Conservation (phyloP, 345 rosid species). For the Schrenkiella parvula region DNA sequence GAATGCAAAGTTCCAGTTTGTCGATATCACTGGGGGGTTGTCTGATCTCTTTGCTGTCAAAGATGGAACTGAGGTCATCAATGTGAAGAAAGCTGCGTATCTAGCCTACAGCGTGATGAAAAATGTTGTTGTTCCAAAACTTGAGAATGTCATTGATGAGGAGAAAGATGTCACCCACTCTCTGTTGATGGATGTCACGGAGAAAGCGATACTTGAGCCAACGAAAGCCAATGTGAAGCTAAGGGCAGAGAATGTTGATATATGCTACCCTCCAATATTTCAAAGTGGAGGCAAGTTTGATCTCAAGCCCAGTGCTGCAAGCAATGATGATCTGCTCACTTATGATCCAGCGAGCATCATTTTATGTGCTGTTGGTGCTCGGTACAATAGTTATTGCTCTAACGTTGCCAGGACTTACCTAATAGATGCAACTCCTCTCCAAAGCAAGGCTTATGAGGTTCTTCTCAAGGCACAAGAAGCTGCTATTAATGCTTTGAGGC, state of each 20-base stretch:
- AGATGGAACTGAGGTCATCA: constrained; percentile 60
- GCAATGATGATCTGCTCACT: constrained; percentile 72
- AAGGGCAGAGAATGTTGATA: constrained; percentile 86
- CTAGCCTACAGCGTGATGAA: constrained; percentile 72
- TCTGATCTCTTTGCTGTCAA: constrained; percentile 88
- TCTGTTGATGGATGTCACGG: constrained; percentile 77
- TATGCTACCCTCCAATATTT: constrained; percentile 93
- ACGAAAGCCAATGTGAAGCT: constrained; percentile 75
- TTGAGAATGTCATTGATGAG: constrained; percentile 88
- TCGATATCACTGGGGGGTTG: constrained; percentile 68
- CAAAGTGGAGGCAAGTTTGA: constrained; percentile 94
- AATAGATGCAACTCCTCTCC: constrained; percentile 78
- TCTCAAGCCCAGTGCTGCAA: constrained; percentile 90
- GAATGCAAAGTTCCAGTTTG: constrained; percentile 50
- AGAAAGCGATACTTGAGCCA: constrained; percentile 85
- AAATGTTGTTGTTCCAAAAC: constrained; percentile 79
- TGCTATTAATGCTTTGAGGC: constrained; percentile 62
- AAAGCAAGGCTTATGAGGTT: constrained; percentile 87
- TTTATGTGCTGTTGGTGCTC: constrained; percentile 79
- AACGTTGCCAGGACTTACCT: constrained; percentile 78
- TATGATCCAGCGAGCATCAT: constrained; percentile 90
- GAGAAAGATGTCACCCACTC: constrained; percentile 86
- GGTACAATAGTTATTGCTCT: constrained; percentile 90
- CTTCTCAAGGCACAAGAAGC: constrained; percentile 94
- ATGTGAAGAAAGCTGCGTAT: constrained; percentile 83